Percentiles rank a stretch among this genome's conserved stretches.
Conservation (phyloP, 2,329 filamentous ascomycete genomes). For the Fusarium sp. region DNA sequence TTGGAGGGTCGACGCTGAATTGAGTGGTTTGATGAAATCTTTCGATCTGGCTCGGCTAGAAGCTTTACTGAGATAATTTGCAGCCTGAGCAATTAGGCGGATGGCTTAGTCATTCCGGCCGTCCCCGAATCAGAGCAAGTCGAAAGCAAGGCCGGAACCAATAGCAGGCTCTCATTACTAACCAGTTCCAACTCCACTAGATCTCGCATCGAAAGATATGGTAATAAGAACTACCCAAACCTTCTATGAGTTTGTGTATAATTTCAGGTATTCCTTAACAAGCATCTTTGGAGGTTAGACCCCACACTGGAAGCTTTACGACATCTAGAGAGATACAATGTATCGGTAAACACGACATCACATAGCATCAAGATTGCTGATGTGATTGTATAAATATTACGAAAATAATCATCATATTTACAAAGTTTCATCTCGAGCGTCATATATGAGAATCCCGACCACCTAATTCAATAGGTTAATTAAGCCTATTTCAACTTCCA, state of each 20-base stretch:
- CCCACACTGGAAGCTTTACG: too few species aligned
- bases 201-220: too few species aligned
- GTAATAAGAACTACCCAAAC: too few species aligned
- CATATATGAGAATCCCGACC: not conserved
- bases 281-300: too few species aligned
- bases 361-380: conserved; percentile 5
- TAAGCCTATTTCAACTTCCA: conserved; percentile 15
- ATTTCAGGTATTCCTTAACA: too few species aligned
- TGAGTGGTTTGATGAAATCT: conserved; percentile 69
- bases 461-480: conserved; percentile 3
- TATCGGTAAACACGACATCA: conserved; percentile 16
- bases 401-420: not conserved
- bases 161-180: conserved; percentile 51
- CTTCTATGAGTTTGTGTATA: too few species aligned
- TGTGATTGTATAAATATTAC: not conserved
- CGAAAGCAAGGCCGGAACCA: conserved; percentile 42
- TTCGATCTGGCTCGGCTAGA: conserved; percentile 58
- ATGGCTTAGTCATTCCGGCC: conserved; percentile 55
- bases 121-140: conserved; percentile 52
- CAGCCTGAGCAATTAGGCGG: conserved; percentile 56
- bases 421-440: not conserved
- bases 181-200: conserved; percentile 28
- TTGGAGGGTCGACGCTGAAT: conserved; percentile 60
- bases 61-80: conserved; percentile 59
- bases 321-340: too few species aligned